Conservation (phyloP, 2,329 filamentous ascomycete genomes). For the Diatrype stigma region DNA sequence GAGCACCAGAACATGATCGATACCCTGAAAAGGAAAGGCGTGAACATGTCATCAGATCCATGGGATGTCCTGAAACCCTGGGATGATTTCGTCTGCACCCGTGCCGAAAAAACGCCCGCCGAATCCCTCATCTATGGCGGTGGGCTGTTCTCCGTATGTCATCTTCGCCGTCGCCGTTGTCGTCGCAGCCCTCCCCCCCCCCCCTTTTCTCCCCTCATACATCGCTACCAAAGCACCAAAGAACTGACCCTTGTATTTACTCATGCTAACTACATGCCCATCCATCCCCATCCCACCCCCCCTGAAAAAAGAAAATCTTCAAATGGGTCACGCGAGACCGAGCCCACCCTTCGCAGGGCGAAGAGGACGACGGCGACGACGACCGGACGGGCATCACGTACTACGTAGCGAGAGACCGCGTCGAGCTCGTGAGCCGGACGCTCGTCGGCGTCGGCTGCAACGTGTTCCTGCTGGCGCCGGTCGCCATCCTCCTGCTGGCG, state of each 20-base stretch:
- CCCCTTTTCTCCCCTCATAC: neutral
- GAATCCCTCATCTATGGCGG: constrained; percentile 2
- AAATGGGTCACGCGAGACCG: neutral
- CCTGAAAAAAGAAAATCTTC: constrained; percentile 5
- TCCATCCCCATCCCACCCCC: too few relatives aligned
- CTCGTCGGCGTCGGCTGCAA: constrained; percentile 1
- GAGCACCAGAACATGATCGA: neutral
- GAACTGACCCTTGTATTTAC: too few relatives aligned
- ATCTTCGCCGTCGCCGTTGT: too few relatives aligned
- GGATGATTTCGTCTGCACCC: constrained; percentile 5
- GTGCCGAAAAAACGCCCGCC: constrained; percentile 4
- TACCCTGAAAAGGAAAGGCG: neutral
- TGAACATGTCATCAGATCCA: neutral
- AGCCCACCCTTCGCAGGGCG: neutral
- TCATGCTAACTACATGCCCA: too few relatives aligned
- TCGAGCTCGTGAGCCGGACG: neutral
- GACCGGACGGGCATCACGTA: too few relatives aligned
- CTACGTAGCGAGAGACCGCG: neutral
- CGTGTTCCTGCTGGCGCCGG: constrained; percentile 3
- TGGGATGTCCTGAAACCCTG: constrained; percentile 1
- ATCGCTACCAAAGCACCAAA: too few relatives aligned
- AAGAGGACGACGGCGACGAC: constrained; percentile 1
- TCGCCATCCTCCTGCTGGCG: constrained; percentile 8
- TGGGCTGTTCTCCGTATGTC: neutral
- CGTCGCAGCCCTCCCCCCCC: neutral